These are phyloP conservation scores for Cadophora gregata DNA, from an alignment of 2,329 filamentous ascomycete genomes.

Conservation along the genomic window DNA sequence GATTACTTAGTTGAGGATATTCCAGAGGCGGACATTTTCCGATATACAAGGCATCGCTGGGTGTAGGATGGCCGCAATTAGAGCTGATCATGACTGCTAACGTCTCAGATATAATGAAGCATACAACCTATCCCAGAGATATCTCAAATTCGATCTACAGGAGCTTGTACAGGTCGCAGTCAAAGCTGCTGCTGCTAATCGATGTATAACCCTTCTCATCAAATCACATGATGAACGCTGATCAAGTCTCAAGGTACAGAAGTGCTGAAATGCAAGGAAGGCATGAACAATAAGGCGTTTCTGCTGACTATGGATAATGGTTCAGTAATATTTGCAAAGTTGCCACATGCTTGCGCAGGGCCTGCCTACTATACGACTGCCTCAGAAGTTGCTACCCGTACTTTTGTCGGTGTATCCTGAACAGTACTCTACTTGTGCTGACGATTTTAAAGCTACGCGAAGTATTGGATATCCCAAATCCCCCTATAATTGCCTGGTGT, in stretches of 20 bases:
- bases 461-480: background rate
- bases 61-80: conserved; percentile 19
- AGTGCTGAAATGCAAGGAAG: conserved; percentile 32
- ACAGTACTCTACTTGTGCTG: background rate
- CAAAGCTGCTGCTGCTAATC: conserved; percentile 24
- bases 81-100: conserved; percentile 22
- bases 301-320: conserved; percentile 36
- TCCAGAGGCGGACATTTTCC: conserved; percentile 39
- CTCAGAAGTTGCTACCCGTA: no score
- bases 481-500: conserved; percentile 1
- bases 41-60: conserved; percentile 40
- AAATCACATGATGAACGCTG: background rate
- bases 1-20: conserved; percentile 26
- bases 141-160: conserved; percentile 41
- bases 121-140: conserved; percentile 39
- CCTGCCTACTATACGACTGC: conserved; percentile 34
- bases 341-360: conserved; percentile 32
- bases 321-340: conserved; percentile 30
- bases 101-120: conserved; percentile 38
- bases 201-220: conserved; percentile 24
- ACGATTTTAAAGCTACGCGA: background rate
- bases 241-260: conserved; percentile 28
- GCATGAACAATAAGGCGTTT: conserved; percentile 34
- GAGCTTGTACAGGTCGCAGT: conserved; percentile 36
- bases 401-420: conserved; percentile 27